These are phyloP conservation scores for Platanthera zijinensis DNA, from an alignment of 106 monocot species.

Conservation along the genomic window DNA sequence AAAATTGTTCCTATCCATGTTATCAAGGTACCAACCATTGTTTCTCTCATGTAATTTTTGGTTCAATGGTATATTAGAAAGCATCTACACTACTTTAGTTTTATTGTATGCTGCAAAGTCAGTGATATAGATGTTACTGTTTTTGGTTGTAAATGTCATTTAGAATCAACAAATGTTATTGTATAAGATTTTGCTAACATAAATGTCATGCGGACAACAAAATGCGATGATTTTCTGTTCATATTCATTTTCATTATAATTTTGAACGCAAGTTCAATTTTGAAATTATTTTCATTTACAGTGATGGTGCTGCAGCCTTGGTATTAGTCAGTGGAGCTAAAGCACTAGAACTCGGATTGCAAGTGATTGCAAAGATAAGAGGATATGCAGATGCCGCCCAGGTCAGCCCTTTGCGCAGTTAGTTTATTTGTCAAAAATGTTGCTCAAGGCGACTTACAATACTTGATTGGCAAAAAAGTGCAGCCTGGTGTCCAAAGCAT, in stretches of 20 bases:
- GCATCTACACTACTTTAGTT: no score
- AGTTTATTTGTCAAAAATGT: not conserved
- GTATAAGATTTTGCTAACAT: no score
- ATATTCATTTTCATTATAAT: not conserved
- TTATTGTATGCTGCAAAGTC: no score
- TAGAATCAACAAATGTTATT: no score
- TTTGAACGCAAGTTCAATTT: not conserved
- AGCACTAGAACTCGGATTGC: constrained; percentile 74
- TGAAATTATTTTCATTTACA: constrained; percentile 14
- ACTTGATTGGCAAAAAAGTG: not conserved
- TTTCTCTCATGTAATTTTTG: no score
- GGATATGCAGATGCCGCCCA: constrained; percentile 97
- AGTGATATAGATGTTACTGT: no score
- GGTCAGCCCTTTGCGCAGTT: constrained; percentile 20
- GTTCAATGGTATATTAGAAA: no score
- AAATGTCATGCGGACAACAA: no score
- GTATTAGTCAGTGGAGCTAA: constrained; percentile 89
- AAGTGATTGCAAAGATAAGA: constrained; percentile 76
- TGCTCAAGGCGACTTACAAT: not conserved
- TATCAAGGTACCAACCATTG: no score
- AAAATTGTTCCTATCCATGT: no score
- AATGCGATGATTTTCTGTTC: not conserved
- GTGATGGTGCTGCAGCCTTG: constrained; percentile 96
- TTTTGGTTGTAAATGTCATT: no score
- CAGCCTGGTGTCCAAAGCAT: no score